Base-by-base conservation (phyloP, 2,329 filamentous ascomycete genomes). In the Exophiala mesophila region DNA sequence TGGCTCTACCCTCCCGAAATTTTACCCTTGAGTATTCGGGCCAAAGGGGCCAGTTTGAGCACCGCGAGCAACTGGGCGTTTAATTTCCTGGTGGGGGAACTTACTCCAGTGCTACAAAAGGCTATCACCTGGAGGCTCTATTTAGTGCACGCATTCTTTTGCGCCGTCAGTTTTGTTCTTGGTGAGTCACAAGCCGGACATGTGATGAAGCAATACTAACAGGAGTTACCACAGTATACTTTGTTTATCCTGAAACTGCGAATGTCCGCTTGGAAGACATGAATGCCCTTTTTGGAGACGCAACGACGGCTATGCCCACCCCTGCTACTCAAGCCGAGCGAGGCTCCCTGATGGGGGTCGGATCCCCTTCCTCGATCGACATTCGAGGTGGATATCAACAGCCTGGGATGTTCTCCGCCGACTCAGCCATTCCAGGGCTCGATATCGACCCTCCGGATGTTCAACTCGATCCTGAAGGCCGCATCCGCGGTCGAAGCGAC, bases 1-100 rank as follows among this genome's bases (percentile, higher is more conserved):
- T 98, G 92, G 92, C 72, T 98, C 12, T 97, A 97, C 63, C 92
- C 92, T 10, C 92, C 92, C n/a, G 92, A 98, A 73, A 98, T 98
- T 68, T 74, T 98, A 31, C 92, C 92, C 3, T 73, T 98, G 47
- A 96, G 88, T 71, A 96, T 97, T 61, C 83, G 92, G 58, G 94
- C 90, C 47, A 97, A 97, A 73, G 92, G 92, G 48, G 90, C 92
- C 40, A 95, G 88, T 75, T 68, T 98, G 62, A 96, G 90, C 47
- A 97, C 92, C 2, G 92, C 92, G 13, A 83, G 89, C 21, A 98
- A 98, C 62, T 98, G 92, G 92, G 88, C 90, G 1, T 95, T 92
- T 67, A 98, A 98, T 67, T 98, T 88, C 85, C 72, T 97, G 18
- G 92, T 97, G 3, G 92, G 92, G 54, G 87, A 94, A 65, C 78